Conservation (phyloP, 371 early-diverging fungal genomes). For the Mucor ambiguus region DNA sequence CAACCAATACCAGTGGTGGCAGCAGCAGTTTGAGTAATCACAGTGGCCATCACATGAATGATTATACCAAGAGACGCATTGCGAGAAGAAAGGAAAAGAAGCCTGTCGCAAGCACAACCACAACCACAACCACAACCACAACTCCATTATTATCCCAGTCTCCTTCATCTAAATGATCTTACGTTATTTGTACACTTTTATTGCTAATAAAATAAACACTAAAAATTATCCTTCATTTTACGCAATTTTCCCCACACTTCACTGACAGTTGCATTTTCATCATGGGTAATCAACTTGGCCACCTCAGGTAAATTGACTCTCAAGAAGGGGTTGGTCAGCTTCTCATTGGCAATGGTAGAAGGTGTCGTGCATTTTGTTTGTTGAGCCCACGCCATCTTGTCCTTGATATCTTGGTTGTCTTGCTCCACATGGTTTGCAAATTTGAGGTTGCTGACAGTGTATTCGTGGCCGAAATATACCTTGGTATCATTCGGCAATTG, state of each 20-base stretch:
- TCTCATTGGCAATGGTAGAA: constrained; percentile 82
- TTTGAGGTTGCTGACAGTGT: constrained; percentile 72
- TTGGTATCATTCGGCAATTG: constrained; percentile 80
- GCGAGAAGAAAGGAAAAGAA: constrained; percentile 26
- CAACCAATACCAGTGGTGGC: constrained; percentile 5
- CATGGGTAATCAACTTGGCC: constrained; percentile 6
- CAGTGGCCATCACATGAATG: constrained; percentile 8
- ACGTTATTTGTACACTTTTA: background rate
- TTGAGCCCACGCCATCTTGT: constrained; percentile 63
- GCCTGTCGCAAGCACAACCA: background rate
- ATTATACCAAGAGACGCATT: constrained; percentile 24
- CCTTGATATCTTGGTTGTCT: constrained; percentile 38
- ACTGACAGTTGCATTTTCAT: constrained; percentile 17
- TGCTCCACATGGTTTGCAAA: constrained; percentile 48
- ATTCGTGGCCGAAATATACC: constrained; percentile 95
- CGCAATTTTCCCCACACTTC: constrained; percentile 44
- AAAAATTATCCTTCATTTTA: constrained; percentile 49
- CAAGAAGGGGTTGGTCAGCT: constrained; percentile 86
- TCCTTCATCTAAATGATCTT: background rate
- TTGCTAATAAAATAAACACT: constrained; percentile 13
- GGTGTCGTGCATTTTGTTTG: constrained; percentile 69
- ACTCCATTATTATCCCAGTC: background rate
- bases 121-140: background rate
- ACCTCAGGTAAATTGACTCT: constrained; percentile 52
- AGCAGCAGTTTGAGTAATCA: constrained; percentile 1